Base-by-base conservation (phyloP, 441 rosid genomes). In the Croton setiger region DNA sequence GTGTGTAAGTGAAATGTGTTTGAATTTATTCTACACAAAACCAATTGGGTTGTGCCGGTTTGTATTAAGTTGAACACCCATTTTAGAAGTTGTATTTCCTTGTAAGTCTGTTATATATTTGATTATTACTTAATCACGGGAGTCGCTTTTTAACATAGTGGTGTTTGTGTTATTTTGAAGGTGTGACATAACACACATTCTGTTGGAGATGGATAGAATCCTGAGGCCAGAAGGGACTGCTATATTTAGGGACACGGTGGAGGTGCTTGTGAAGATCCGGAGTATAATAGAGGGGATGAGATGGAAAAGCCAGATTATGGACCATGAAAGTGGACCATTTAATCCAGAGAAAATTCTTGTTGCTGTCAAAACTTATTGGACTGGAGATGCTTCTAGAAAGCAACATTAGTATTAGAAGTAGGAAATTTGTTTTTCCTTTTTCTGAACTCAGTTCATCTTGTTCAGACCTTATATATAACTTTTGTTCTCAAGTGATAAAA, bases 251-350 rank as follows among this genome's bases (percentile, higher is more conserved):
- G 98, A 93, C 77, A 79, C 81, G 6, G 96, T 91, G 10, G 98
- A 93, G 74, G 72, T 81, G 15, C 80, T 93, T 17, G 90, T 86
- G 68, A 93, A 91, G 83, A 77, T 93, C n/a, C 86, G 86, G 80
- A 78, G 83, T 54, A 78, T 87, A 76, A 88, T 88, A 7, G 87
- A 84, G 53, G 91, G 96, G 73, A 93, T 93, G 95, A 89, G 81
- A 76, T 91, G 98, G 98, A 83, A 78, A 66, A 89, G 97, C 80
- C 89, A 84, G 67, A 85, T 91, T 45, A 67, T 88, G 79, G 98
- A 93, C 74, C 98, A 93, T 53, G 98, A 93, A 82, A 91, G 87
- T 51, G 98, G 98, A 78, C 98, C 97, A 17, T 93, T 91, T 74
- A 91, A 84, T 76, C 96, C 96, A 0, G 98, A 93, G 89, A 93